phyloP scores from a whole-genome alignment of 768 basidiomycete genomes.

The Phaffia australis region DNA sequence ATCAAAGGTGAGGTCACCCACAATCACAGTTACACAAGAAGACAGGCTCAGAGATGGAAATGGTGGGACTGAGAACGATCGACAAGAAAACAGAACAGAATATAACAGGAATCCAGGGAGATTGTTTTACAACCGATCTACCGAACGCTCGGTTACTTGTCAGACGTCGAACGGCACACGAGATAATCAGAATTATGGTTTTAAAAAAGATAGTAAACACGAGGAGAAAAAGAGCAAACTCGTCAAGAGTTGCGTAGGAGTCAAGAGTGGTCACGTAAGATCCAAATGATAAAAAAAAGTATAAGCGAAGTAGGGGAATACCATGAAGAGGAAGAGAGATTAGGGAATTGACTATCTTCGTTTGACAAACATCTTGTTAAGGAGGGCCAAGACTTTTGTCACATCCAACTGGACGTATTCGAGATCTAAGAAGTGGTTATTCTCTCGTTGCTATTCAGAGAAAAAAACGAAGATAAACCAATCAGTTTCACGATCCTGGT shows the following conservation, averaged over 20 bases:
- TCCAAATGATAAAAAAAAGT: not conserved
- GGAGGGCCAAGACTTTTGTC: slow-evolving; percentile 67
- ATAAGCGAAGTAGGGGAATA: not conserved
- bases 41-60: no score
- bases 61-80: no score
- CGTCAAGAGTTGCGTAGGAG: not conserved
- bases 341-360: slow-evolving; percentile 5
- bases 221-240: not conserved
- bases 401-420: slow-evolving; percentile 98
- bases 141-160: not conserved
- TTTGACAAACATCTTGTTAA: slow-evolving; percentile 25
- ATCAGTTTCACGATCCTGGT: not conserved
- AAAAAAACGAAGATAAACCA: not conserved
- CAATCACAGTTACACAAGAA: not conserved
- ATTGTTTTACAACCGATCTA: not conserved
- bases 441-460: slow-evolving; percentile 81
- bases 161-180: not conserved
- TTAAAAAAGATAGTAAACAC: not conserved
- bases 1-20: not conserved
- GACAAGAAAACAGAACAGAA: no score
- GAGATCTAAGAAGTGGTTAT: slow-evolving; percentile 87
- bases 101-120: no score
- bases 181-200: not conserved
- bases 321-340: not conserved
- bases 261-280: not conserved